Evolutionary conservation across 2,329 filamentous ascomycete genomes (phyloP), one percentile per base, ranked within the genome.

Genomic region (Pseudocercospora fijiensis): DNA sequence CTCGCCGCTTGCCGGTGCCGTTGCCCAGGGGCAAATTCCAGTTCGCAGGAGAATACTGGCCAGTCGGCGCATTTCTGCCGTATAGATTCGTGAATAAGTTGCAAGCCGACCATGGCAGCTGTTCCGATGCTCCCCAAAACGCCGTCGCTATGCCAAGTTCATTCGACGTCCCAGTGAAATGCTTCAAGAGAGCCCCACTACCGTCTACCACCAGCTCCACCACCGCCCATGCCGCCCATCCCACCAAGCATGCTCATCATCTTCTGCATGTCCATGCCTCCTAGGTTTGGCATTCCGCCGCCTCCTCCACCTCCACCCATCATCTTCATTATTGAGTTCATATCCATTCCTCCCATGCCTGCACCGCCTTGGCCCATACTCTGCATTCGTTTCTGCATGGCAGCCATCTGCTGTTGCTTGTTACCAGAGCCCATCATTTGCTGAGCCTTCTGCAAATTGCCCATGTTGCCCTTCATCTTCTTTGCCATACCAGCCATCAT

Each of bases 401-500:
- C 94, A 0, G 93, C 93, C 80, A 98, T 86, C 78, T 98, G 94
- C 76, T 96, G 92, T 30, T 91, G 86, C 78, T 95, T 94, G 79
- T 96, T 96, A 28, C 88, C 90, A 51, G 93, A 92, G 27, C 89
- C 91, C 88, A 97, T 92, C 67, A 91, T 91, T 61, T 90, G 90
- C 78, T 98, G 93, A 0, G 93, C 93, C 58, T 89, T 88, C 77
- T 97, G 92, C 89, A 98, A 96, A 76, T 97, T 96, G 81, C 95
- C 95, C 90, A 96, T 96, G 76, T 91, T 93, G 43, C 93, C 93
- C 63, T 95, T 94, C 87, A 99, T 96, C 82, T 96, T 96, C 88
- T 98, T 99, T 56, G 95, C 95, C 92, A 99, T 97, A 63, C 91
- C 91, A 0, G 92, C 91, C 95, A 99, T 99, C 90, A 98, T 96